Conservation (phyloP, 1,284 basidiomycete species). For the Cryptococcus sp. region DNA sequence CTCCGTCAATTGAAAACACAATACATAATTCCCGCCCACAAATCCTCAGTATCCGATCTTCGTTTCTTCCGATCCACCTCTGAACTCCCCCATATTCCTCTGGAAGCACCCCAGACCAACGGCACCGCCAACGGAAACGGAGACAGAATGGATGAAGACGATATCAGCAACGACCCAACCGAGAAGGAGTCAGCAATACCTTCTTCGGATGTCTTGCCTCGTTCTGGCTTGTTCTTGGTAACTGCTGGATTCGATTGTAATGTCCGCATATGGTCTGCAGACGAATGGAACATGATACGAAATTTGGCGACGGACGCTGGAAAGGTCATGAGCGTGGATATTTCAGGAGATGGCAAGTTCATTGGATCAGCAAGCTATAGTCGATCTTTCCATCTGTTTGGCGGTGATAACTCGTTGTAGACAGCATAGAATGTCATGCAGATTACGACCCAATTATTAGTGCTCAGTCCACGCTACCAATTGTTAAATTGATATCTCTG, state of each 20-base stretch:
- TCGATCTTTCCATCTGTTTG: slow-evolving; percentile 85
- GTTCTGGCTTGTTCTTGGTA: slow-evolving; percentile 85
- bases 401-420: slow-evolving; percentile 54
- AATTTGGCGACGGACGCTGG: slow-evolving; percentile 88
- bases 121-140: slow-evolving; percentile 8
- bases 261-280: slow-evolving; percentile 94
- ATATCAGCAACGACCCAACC: slow-evolving; percentile 18
- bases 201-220: slow-evolving; percentile 45
- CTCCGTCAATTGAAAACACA: slow-evolving; percentile 83
- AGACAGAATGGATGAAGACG: slow-evolving; percentile 14
- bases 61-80: slow-evolving; percentile 70
- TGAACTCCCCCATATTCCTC: slow-evolving; percentile 34
- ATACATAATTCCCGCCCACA: slow-evolving; percentile 96
- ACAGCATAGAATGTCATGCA: not conserved
- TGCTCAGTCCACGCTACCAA: too few species aligned
- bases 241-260: slow-evolving; percentile 92
- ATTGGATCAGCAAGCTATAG: slow-evolving; percentile 88
- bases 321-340: slow-evolving; percentile 97
- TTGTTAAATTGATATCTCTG: too few species aligned
- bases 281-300: slow-evolving; percentile 91
- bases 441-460: too few species aligned
- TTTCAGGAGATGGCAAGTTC: slow-evolving; percentile 74
- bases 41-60: slow-evolving; percentile 89
- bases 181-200: slow-evolving; percentile 3
- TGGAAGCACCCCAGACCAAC: slow-evolving; percentile 38